Conservation (phyloP, 805 yeast species). For the Lipomyces yamanashiensis region DNA sequence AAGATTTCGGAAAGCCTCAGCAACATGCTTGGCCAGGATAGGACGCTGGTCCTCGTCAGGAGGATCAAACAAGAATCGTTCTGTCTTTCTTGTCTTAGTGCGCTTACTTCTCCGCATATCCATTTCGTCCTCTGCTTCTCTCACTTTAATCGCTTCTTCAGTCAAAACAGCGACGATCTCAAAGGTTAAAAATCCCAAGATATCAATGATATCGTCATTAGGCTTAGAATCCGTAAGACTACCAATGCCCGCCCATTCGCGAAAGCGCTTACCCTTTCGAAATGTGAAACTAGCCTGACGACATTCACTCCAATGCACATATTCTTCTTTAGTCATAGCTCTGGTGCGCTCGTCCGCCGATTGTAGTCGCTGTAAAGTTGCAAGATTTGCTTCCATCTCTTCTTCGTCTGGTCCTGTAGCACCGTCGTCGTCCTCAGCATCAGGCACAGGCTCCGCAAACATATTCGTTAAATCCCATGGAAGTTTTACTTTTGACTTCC, state of each 20-base stretch:
- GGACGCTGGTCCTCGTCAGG: conserved; percentile 86
- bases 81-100: conserved; percentile 54
- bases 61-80: conserved; percentile 73
- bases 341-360: conserved; percentile 92
- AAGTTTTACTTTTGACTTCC: conserved; percentile 76
- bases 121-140: conserved; percentile 65
- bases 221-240: conserved; percentile 87
- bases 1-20: conserved; percentile 85
- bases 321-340: conserved; percentile 94
- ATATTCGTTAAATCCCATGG: conserved; percentile 96
- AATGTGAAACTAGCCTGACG: conserved; percentile 97
- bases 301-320: conserved; percentile 98
- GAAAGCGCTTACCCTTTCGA: conserved; percentile 88
- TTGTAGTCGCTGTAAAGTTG: conserved; percentile 85
- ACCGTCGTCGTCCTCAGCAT: conserved; percentile 60
- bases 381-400: conserved; percentile 84
- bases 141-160: conserved; percentile 84
- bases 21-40: conserved; percentile 75
- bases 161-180: conserved; percentile 95
- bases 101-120: conserved; percentile 44
- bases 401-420: conserved; percentile 65
- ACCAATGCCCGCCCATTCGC: conserved; percentile 93
- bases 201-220: conserved; percentile 95
- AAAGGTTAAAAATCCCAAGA: conserved; percentile 90
- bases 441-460: conserved; percentile 87